phyloP scores from a whole-genome alignment of 805 yeast genomes.

The Wickerhamiella shivajii region DNA sequence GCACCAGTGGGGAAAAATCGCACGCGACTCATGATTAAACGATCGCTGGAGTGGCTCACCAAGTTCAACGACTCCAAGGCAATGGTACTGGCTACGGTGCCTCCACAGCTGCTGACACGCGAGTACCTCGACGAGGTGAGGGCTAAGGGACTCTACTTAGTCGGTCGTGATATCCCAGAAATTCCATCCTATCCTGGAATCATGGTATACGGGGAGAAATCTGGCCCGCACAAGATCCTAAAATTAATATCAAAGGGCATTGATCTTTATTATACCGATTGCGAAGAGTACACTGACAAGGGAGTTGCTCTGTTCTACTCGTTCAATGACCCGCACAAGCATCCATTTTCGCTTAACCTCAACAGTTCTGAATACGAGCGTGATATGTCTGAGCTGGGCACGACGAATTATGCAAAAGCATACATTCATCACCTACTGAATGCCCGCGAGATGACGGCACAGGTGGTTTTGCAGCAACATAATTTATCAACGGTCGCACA shows the following conservation, averaged over 20 bases:
- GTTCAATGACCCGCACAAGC: too few relatives aligned
- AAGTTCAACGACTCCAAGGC: slow-evolving; percentile 12
- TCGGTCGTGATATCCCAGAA: neutral
- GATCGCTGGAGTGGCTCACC: slow-evolving; percentile 25
- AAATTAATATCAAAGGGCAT: slow-evolving; percentile 21
- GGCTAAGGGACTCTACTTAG: slow-evolving; percentile 11
- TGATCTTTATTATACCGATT: slow-evolving; percentile 25
- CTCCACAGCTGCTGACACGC: slow-evolving; percentile 19
- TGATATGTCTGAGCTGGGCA: slow-evolving; percentile 22
- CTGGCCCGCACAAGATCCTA: slow-evolving; percentile 16
- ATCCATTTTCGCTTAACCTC: slow-evolving; percentile 21
- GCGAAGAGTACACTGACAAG: slow-evolving; percentile 22
- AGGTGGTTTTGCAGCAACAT: slow-evolving; percentile 29
- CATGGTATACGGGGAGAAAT: slow-evolving; percentile 7
- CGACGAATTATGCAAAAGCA: slow-evolving; percentile 23
- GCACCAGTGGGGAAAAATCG: slow-evolving; percentile 26
- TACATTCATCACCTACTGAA: slow-evolving; percentile 30
- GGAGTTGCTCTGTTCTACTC: slow-evolving; percentile 26
- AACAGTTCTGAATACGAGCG: slow-evolving; percentile 21
- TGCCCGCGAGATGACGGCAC: slow-evolving; percentile 31
- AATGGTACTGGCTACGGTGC: slow-evolving; percentile 21
- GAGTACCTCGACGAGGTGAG: slow-evolving; percentile 13
- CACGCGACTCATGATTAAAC: slow-evolving; percentile 23
- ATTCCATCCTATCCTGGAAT: slow-evolving; percentile 8
- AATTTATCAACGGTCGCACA: slow-evolving; percentile 21